phyloP scores from a whole-genome alignment of 441 rosid genomes.

The Euphorbia schlechtendalii region DNA sequence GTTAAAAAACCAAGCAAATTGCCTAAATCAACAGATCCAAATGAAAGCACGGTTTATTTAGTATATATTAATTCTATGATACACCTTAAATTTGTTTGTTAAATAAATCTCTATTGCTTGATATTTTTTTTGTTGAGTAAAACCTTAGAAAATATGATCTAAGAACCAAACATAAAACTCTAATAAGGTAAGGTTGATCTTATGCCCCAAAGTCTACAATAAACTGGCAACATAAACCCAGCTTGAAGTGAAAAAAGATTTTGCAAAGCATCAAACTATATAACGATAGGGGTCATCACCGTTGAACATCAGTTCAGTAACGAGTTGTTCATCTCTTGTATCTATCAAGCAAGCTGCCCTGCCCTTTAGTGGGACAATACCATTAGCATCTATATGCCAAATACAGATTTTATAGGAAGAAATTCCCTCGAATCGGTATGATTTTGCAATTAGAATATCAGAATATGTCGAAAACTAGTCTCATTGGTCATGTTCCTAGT shows the following conservation, averaged over 20 bases:
- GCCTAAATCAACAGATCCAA: not conserved
- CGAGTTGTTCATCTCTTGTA: constrained; percentile 97
- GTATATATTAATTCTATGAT: not conserved
- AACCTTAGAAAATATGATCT: not conserved
- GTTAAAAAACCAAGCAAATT: no score
- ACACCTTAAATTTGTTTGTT: not conserved
- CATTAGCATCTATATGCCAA: constrained; percentile 87
- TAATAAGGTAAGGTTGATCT: constrained; percentile 2
- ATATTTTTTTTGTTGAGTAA: not conserved
- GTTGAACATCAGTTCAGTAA: constrained; percentile 95
- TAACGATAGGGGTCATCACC: constrained; percentile 39
- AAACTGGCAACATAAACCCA: constrained; percentile 13
- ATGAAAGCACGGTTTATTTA: not conserved
- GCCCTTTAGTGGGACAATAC: constrained; percentile 89
- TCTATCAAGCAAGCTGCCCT: constrained; percentile 98
- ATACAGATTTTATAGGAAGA: constrained; percentile 21
- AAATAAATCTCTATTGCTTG: not conserved
- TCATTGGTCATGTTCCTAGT: constrained; percentile 53
- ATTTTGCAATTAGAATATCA: constrained; percentile 53
- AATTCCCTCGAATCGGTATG: constrained; percentile 46
- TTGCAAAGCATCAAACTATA: constrained; percentile 8
- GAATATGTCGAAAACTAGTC: constrained; percentile 65
- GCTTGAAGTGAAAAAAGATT: constrained; percentile 17
- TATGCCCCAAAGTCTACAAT: constrained; percentile 1
- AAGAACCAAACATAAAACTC: constrained; percentile 8